phyloP scores from a whole-genome alignment of 1,284 basidiomycete genomes.

The Sphagnurus paluster region DNA sequence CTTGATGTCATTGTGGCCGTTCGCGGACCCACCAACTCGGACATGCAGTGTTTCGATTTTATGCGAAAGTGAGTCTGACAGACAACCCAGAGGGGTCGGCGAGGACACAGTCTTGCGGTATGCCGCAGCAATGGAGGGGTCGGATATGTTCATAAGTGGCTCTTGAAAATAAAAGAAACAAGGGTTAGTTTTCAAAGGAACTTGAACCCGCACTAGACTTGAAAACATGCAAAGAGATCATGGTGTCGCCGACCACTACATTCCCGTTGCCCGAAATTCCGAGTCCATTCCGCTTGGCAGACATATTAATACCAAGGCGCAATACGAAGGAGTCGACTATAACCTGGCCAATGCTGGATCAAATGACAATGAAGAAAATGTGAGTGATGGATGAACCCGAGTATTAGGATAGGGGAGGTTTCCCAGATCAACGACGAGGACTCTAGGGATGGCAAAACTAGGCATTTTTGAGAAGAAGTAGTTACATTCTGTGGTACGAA shows the following conservation, averaged over 20 bases:
- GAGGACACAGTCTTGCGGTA: slow-evolving; percentile 45
- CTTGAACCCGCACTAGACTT: slow-evolving; percentile 40
- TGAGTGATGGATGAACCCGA: slow-evolving; percentile 25
- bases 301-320: slow-evolving; percentile 52
- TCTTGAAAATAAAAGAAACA: too few relatives aligned
- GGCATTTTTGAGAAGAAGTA: slow-evolving; percentile 21
- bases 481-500: too few relatives aligned
- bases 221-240: slow-evolving; percentile 54
- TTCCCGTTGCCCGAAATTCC: slow-evolving; percentile 40
- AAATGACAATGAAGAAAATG: too few relatives aligned
- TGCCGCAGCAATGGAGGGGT: slow-evolving; percentile 56
- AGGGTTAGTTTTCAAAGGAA: slow-evolving; percentile 2
- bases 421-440: slow-evolving; percentile 63
- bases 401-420: slow-evolving; percentile 61
- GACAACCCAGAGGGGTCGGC: slow-evolving; percentile 54
- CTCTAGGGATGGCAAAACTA: slow-evolving; percentile 26
- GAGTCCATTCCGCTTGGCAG: slow-evolving; percentile 48
- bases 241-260: slow-evolving; percentile 41
- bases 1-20: slow-evolving; percentile 76
- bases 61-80: slow-evolving; percentile 73
- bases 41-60: slow-evolving; percentile 52
- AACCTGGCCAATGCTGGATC: slow-evolving; percentile 65
- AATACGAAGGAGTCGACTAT: slow-evolving; percentile 64
- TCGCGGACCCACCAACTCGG: slow-evolving; percentile 69
- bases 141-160: slow-evolving; percentile 76